Base-by-base conservation (phyloP, 805 yeast genomes). In the Pichia paraexigua region DNA sequence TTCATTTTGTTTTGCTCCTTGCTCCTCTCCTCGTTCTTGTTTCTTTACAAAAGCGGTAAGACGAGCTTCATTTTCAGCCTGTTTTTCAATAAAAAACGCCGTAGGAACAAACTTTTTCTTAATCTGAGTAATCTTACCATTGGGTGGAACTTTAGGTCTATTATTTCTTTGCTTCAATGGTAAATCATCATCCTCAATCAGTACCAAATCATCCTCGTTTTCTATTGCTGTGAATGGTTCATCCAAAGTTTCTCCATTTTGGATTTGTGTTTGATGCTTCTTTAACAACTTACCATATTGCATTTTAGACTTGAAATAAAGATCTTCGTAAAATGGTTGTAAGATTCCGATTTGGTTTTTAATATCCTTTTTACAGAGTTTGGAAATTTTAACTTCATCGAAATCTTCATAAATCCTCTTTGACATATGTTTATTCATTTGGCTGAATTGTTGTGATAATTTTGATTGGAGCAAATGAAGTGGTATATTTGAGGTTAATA, bases 131-230 rank as follows among this genome's bases (percentile, higher is more conserved):
- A 91, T 86, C 66, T 85, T 89, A 39, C 97, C 97, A 30, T 88
- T 86, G 8, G 97, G 96, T 13, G 97, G 96, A 47, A 94, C 71
- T 60, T 90, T 83, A 1, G 96, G 85, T 57, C 91, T 75, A 28
- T 76, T 75, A 55, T 83, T 82, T 51, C 91, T 75, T 58, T 82
- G 87, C 61, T 87, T 89, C 51, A 83, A 80, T 0, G 96, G 90
- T 58, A 88, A 73, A 51, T 86, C 91, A 18, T 87, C 96, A 60
- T 91, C 97, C 62, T 90, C 97, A 47, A 85, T 68, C 13, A 86
- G 64, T 4, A 70, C 67, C n/a, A 81, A 73, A n/a, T 76, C 70
- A 63, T 75, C 66, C 5, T 66, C 67, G 43, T 62, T 56, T 15
- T 58, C 56, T 28, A 63, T 53, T 32, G 59, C 66, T 4, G 51